phyloP scores from a whole-genome alignment of 345 rosid genomes.

The Erucastrum elatum region DNA sequence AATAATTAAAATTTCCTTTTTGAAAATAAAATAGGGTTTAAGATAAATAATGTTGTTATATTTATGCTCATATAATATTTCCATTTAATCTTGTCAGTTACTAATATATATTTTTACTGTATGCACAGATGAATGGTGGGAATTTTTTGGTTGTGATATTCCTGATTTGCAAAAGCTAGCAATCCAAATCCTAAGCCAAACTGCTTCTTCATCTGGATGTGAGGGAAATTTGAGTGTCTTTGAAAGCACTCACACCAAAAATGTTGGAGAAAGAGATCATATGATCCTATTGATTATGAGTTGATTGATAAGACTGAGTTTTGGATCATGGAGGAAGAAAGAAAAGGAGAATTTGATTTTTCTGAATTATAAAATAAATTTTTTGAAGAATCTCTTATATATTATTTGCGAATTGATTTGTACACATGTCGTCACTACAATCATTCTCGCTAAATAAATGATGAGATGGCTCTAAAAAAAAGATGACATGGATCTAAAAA shows the following conservation, averaged over 20 bases:
- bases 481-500: no score
- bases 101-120: no score
- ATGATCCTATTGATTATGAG: not conserved
- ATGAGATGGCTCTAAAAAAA: no score
- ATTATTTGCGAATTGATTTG: no score
- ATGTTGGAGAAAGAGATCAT: no score
- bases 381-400: not conserved
- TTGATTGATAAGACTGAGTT: not conserved
- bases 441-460: no score
- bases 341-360: not conserved
- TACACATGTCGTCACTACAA: no score
- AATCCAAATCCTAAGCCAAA: not conserved
- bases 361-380: not conserved
- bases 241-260: not conserved
- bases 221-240: not conserved
- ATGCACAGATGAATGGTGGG: not conserved
- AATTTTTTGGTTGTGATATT: not conserved
- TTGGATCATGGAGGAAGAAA: not conserved
- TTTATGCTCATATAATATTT: no score
- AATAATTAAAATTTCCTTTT: no score
- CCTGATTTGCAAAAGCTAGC: not conserved
- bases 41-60: no score
- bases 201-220: not conserved
- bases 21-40: no score
- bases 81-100: no score